phyloP scores from a whole-genome alignment of 768 basidiomycete species.

The Agaricus bisporus region DNA sequence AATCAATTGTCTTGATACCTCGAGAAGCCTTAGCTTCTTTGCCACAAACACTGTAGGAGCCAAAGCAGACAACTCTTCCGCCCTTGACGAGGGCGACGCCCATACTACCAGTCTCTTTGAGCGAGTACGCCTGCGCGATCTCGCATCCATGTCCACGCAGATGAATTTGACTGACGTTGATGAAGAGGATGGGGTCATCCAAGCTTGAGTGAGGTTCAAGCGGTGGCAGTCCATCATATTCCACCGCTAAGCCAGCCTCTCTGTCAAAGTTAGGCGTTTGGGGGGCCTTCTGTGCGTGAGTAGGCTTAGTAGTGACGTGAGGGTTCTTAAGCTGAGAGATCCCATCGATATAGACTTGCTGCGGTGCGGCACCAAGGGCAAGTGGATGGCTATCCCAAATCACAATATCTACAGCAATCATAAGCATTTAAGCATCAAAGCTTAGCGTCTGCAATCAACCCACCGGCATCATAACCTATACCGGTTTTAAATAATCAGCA shows the following conservation, averaged over 20 bases:
- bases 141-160: constrained; percentile 26
- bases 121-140: constrained; percentile 9
- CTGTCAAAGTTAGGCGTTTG: constrained; percentile 54
- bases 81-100: constrained; percentile 43
- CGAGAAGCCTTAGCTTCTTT: constrained; percentile 7
- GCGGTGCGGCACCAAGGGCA: constrained; percentile 68
- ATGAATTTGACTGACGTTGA: constrained; percentile 53
- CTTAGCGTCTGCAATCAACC: constrained; percentile 1
- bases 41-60: constrained; percentile 16
- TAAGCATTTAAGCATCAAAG: neutral
- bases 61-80: constrained; percentile 53
- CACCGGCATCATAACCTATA: constrained; percentile 65
- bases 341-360: constrained; percentile 83
- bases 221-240: constrained; percentile 63
- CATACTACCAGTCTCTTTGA: constrained; percentile 12
- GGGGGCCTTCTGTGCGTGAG: constrained; percentile 44
- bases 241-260: constrained; percentile 46
- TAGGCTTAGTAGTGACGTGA: constrained; percentile 44
- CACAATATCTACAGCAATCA: constrained; percentile 44
- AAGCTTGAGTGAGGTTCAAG: constrained; percentile 36
- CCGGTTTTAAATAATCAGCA: neutral
- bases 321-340: constrained; percentile 59
- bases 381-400: constrained; percentile 78
- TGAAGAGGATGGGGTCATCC: constrained; percentile 48
- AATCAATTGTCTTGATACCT: constrained; percentile 38